Conservation (phyloP, 73 alveolate genomes). For the Tetrahymena thermophila region DNA sequence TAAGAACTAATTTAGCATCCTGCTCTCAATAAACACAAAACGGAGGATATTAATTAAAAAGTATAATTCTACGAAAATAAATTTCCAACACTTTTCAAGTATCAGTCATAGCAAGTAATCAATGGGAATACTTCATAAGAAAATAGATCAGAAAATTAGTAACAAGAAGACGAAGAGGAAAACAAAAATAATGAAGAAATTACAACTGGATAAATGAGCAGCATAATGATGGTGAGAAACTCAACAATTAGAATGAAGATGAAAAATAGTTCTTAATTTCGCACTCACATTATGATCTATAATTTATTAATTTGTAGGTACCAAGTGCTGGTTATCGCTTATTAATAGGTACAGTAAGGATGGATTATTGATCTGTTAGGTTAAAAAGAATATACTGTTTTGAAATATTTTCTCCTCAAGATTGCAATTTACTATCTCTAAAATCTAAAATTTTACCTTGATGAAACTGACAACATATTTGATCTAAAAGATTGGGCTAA, state of each 20-base stretch:
- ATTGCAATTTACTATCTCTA: neutral
- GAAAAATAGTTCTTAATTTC: neutral
- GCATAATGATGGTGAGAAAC: neutral
- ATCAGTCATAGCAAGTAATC: neutral
- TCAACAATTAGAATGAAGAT: neutral
- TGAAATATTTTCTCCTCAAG: neutral
- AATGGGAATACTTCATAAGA: neutral
- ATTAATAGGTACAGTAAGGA: neutral
- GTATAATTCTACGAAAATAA: neutral
- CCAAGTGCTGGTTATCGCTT: neutral
- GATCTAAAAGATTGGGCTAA: neutral
- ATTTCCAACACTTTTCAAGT: neutral
- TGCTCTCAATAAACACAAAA: neutral
- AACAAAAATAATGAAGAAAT: neutral
- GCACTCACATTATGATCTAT: neutral
- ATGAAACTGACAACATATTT: neutral
- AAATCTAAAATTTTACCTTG: neutral
- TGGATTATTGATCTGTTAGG: neutral
- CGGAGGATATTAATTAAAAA: neutral
- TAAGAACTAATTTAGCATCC: neutral
- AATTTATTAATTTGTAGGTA: neutral
- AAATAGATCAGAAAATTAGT: neutral
- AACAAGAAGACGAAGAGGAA: neutral
- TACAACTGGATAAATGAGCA: neutral
- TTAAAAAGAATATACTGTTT: neutral